Percentiles rank a stretch among this genome's conserved stretches.
phyloP scores from a whole-genome alignment of 495 filamentous ascomycete species.

The Trichoderma asperelloides region DNA sequence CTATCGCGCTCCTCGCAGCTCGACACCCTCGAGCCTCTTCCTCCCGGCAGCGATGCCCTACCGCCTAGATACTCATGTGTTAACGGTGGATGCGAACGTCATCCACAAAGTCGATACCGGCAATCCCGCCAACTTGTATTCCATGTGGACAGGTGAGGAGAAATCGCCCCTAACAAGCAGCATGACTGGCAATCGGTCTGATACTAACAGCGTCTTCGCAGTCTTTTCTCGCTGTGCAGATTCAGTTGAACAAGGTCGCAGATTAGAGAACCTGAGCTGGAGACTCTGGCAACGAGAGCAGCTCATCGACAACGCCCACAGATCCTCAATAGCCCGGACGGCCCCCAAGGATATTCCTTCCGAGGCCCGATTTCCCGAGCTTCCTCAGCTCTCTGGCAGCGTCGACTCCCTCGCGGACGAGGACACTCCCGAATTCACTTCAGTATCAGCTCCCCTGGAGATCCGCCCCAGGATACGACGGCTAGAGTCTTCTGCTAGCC shows the following conservation, averaged over 20 bases:
- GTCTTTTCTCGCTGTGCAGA: slow-evolving; percentile 95
- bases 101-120: slow-evolving; percentile 91
- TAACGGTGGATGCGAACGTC: slow-evolving; percentile 75
- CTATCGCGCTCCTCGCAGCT: slow-evolving; percentile 19
- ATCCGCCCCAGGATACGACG: slow-evolving; percentile 51
- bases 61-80: slow-evolving; percentile 40
- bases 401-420: slow-evolving; percentile 77
- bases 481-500: slow-evolving; percentile 45
- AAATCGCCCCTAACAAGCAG: slow-evolving; percentile 9
- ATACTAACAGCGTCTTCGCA: slow-evolving; percentile 28
- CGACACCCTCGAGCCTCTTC: neutral
- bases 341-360: slow-evolving; percentile 38
- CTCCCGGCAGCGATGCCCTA: slow-evolving; percentile 23
- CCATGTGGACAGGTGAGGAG: slow-evolving; percentile 92
- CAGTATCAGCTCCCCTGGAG: slow-evolving; percentile 47
- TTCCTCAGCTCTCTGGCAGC: slow-evolving; percentile 85
- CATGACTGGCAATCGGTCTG: neutral
- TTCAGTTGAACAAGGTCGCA: slow-evolving; percentile 84
- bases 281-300: slow-evolving; percentile 92
- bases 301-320: slow-evolving; percentile 70
- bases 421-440: slow-evolving; percentile 59
- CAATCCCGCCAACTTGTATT: slow-evolving; percentile 87
- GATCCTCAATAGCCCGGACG: slow-evolving; percentile 30
- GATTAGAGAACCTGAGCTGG: slow-evolving; percentile 94
- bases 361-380: slow-evolving; percentile 35